Evolutionary conservation across 23 red algal genomes (phyloP).

Genomic region (Gracilaria gracilis): DNA sequence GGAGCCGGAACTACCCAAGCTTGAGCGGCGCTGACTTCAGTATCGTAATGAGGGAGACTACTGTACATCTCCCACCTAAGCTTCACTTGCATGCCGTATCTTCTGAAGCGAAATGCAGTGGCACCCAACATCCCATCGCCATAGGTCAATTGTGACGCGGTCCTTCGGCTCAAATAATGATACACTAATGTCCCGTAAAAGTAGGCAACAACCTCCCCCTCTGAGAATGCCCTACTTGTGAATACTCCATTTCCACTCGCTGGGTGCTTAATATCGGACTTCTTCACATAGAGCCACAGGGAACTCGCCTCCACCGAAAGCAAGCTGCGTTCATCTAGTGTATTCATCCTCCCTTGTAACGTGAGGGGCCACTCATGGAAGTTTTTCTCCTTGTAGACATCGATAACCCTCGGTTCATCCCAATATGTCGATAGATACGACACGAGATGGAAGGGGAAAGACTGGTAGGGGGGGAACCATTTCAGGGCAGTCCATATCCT

Average conservation of each 20-base stretch:
- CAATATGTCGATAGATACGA: background rate
- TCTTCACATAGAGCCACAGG: background rate
- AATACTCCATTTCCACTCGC: background rate
- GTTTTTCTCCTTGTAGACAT: background rate
- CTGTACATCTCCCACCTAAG: background rate
- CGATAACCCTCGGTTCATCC: background rate
- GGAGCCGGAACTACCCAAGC: background rate
- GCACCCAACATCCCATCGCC: background rate
- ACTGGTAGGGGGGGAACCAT: background rate
- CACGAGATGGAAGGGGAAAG: background rate
- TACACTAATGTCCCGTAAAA: slow-evolving; percentile 1
- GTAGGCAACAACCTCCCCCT: background rate
- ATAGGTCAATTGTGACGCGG: background rate
- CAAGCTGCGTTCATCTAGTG: background rate
- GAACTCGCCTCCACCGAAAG: background rate
- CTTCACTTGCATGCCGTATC: background rate
- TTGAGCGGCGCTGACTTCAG: background rate
- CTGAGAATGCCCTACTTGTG: background rate
- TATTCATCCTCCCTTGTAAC: background rate
- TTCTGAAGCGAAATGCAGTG: background rate
- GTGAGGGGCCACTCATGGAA: background rate
- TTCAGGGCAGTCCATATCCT: background rate
- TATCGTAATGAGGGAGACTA: background rate
- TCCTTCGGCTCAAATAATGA: background rate
- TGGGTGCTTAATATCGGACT: background rate